A percentile compares a stretch with the other conserved stretches of the same genome.
Conservation (phyloP, 164 flowering plant species). For the Tinospora cordifolia region DNA sequence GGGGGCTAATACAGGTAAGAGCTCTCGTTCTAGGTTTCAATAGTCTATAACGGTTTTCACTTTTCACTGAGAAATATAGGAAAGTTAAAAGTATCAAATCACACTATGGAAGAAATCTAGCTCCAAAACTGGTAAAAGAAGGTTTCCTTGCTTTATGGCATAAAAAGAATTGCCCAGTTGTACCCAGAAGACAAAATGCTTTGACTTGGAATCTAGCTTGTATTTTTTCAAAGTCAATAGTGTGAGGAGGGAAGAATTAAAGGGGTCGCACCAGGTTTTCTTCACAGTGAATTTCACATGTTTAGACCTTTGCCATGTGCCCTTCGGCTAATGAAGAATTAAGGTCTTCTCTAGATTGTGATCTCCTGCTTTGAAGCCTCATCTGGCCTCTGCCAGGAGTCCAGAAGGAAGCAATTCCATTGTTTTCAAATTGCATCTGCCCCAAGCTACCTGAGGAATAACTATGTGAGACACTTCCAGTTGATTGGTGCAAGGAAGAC, state of each 20-base stretch:
- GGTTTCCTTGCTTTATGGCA: neutral
- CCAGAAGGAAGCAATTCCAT: slow-evolving; percentile 59
- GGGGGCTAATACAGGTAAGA: neutral
- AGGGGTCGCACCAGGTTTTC: slow-evolving; percentile 22
- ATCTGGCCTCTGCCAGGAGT: slow-evolving; percentile 77
- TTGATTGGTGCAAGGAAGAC: slow-evolving; percentile 50
- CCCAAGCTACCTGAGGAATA: slow-evolving; percentile 83
- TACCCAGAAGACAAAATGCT: neutral
- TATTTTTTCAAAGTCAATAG: neutral
- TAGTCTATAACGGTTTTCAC: neutral
- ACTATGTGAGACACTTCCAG: slow-evolving; percentile 77
- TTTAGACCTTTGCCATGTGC: slow-evolving; percentile 55
- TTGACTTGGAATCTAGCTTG: neutral
- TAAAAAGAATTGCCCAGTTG: neutral
- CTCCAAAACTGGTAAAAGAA: neutral
- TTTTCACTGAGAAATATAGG: neutral
- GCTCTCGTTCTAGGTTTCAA: neutral
- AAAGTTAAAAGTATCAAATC: neutral
- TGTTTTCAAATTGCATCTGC: slow-evolving; percentile 74
- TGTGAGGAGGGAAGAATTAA: neutral
- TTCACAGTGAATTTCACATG: neutral
- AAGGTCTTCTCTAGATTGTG: slow-evolving; percentile 97
- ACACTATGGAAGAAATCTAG: neutral
- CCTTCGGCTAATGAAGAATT: slow-evolving; percentile 65
- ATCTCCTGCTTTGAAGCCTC: slow-evolving; percentile 93